Conservation (phyloP, 2,329 filamentous ascomycete species). For the Alternaria brassicicola region DNA sequence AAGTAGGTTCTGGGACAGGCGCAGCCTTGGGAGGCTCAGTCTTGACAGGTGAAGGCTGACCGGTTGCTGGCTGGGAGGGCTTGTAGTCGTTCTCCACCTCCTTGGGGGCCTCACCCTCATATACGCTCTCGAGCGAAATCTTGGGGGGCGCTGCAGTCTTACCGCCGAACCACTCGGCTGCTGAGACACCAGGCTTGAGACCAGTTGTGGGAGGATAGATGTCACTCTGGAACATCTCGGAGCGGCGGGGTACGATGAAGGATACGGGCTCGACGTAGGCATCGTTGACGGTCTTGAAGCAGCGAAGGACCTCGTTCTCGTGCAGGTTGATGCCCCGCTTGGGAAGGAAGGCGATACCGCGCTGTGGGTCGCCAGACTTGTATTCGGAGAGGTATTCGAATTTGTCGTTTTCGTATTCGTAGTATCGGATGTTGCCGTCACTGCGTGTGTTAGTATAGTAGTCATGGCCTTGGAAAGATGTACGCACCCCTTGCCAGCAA, state of each 20-base stretch:
- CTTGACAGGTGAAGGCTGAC: conserved; percentile 55
- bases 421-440: conserved; percentile 99
- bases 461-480: neutral
- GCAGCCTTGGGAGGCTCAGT: conserved; percentile 59
- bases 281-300: conserved; percentile 97
- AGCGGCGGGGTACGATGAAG: conserved; percentile 92
- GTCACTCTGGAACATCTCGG: conserved; percentile 95
- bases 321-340: conserved; percentile 95
- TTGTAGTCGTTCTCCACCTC: conserved; percentile 76
- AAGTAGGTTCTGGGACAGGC: conserved; percentile 49
- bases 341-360: conserved; percentile 91
- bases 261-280: conserved; percentile 94
- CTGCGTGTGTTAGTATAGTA: conserved; percentile 52
- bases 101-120: conserved; percentile 79
- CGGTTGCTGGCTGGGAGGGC: conserved; percentile 53
- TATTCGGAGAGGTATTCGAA: conserved; percentile 97
- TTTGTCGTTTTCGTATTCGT: conserved; percentile 97
- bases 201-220: conserved; percentile 90
- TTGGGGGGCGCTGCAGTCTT: conserved; percentile 86
- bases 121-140: conserved; percentile 91
- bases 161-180: conserved; percentile 83
- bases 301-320: conserved; percentile 89
- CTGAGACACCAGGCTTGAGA: conserved; percentile 77
- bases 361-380: conserved; percentile 94
- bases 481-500: conserved; percentile 92